phyloP scores from a whole-genome alignment of 2,329 filamentous ascomycete species.

The Aspergillus arachidicola region DNA sequence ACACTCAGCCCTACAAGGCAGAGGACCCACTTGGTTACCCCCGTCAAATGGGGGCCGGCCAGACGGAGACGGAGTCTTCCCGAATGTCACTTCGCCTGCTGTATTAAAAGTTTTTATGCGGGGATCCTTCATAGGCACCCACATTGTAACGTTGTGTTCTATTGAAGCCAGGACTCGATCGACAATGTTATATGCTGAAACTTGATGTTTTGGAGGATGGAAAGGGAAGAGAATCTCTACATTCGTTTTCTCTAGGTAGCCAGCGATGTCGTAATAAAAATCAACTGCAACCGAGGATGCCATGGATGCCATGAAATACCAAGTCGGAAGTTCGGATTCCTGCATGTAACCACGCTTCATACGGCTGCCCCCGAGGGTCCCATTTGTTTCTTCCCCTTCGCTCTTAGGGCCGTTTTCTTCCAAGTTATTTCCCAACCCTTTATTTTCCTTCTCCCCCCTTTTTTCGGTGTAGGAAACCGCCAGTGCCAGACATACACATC shows the following conservation, averaged over 20 bases:
- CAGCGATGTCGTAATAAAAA: neutral
- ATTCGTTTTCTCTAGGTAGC: neutral
- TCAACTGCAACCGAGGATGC: neutral
- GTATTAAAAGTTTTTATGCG: neutral
- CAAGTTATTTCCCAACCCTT: neutral
- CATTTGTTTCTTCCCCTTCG: neutral
- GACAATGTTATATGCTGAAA: neutral
- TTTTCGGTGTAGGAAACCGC: neutral
- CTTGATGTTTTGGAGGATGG: neutral
- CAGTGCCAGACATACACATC: neutral
- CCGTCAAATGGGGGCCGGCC: neutral
- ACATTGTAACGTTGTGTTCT: neutral
- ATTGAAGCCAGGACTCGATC: too few relatives aligned
- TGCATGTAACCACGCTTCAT: neutral
- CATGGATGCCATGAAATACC: neutral
- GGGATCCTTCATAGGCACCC: neutral
- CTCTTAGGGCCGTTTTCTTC: neutral
- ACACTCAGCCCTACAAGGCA: slow-evolving; percentile 3
- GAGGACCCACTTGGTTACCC: neutral
- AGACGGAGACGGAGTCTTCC: neutral
- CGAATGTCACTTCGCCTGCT: neutral
- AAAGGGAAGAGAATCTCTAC: neutral
- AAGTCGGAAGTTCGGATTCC: neutral
- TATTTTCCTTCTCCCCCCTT: neutral
- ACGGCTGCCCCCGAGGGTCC: neutral